Evolutionary conservation across 495 filamentous ascomycete species (phyloP).

Genomic region (Penicillium salamii): DNA sequence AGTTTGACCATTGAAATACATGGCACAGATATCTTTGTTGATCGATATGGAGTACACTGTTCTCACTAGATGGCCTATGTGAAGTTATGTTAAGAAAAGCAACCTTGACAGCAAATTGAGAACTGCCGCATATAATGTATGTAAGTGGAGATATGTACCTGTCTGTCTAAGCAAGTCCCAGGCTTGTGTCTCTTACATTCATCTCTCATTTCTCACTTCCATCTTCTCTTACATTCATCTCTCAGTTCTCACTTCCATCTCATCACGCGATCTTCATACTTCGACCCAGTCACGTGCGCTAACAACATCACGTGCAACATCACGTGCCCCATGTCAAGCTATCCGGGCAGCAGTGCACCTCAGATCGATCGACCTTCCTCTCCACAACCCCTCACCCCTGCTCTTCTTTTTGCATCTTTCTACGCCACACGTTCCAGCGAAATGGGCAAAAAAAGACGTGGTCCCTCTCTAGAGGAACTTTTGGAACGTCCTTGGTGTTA

Average conservation of each 20-base stretch:
- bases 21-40: too few relatives aligned
- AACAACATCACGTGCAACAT: neutral
- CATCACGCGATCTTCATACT: neutral
- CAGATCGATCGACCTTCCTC: neutral
- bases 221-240: too few relatives aligned
- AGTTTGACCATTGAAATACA: too few relatives aligned
- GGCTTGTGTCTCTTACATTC: too few relatives aligned
- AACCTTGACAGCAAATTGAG: too few relatives aligned
- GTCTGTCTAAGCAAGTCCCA: too few relatives aligned
- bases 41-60: too few relatives aligned
- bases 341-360: neutral
- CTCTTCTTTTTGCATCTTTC: neutral
- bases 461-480: slow-evolving; percentile 83
- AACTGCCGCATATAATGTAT: too few relatives aligned
- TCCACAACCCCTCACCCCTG: neutral
- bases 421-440: slow-evolving; percentile 1
- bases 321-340: neutral
- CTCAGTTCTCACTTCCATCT: neutral
- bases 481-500: slow-evolving; percentile 93
- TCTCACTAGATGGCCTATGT: too few relatives aligned
- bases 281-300: neutral
- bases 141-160: too few relatives aligned
- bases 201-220: too few relatives aligned
- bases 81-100: too few relatives aligned
- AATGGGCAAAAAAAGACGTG: slow-evolving; percentile 84